Base-by-base conservation (phyloP, 2,329 filamentous ascomycete species). In the Fusarium tanahbumbuense region DNA sequence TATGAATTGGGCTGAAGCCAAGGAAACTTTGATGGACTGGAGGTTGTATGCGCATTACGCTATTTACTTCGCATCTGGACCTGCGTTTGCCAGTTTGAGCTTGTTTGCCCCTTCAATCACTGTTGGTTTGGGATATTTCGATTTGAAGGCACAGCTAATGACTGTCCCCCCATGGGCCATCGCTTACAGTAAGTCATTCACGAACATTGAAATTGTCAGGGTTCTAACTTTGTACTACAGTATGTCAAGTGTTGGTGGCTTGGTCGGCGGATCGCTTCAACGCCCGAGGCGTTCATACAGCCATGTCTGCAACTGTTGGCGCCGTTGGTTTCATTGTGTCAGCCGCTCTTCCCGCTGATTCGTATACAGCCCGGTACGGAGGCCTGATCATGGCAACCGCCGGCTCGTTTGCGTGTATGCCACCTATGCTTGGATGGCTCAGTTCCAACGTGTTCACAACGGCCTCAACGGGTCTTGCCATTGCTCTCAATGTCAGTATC, bases 371-470 rank as follows among this genome's bases (percentile, higher is more conserved):
- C 18, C 87, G 91, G n/a, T 93, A 93, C 75, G 90, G 88, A 37
- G 91, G 89, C 66, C 84, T 93, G 12, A 91, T 93, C 32, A 82
- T 93, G 41, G 90, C 89, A 1, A 84, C 88, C 2, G 86, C 87
- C 4, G 91, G 91, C 2, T 83, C 90, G 0, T 93, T 93, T 66
- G 85, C 89, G 2, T 90, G 88, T 69, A 91, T 92, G 47, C 90
- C 91, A 0, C 89, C 90, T 0, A 83, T 93, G 64, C 82, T 92
- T 3, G 90, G 89, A n/a, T 92, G 90, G 90, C 81, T 92, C 9
- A 89, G 88, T 11, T 88, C 87, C 42, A 93, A 93, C 74, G 81
- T 92, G 50, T 87, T 87, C 74, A 88, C 84, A 57, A 92, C 91
- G 0, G 87, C 88, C 0, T 85, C 89, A 0, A 87, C 88, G 0